Conservation (phyloP, 2,329 filamentous ascomycete species). For the Dactylonectria estremocensis region DNA sequence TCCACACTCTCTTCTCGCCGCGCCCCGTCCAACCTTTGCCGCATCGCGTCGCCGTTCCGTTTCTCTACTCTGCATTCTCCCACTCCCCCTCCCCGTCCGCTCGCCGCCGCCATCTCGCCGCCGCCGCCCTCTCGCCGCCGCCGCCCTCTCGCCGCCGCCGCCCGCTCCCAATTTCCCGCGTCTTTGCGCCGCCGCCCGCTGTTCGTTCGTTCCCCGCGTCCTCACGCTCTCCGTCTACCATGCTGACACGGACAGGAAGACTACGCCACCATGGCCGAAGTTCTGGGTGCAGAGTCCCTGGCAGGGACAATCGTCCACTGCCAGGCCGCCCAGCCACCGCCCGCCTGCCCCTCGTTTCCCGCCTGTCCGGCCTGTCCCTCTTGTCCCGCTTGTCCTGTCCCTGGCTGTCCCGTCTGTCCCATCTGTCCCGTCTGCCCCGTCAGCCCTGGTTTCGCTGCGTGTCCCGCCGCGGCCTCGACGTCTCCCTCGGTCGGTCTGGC, state of each 20-base stretch:
- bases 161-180: background rate
- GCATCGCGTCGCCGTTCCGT: no score
- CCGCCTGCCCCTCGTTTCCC: background rate
- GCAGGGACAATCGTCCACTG: background rate
- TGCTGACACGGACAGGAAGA: constrained; percentile 1
- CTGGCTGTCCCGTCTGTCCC: background rate
- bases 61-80: no score
- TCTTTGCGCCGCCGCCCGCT: background rate
- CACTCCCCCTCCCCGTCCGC: no score
- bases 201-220: background rate
- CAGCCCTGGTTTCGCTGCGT: background rate
- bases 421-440: no score
- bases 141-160: no score
- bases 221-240: background rate
- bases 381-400: background rate
- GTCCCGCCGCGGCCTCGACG: background rate
- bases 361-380: background rate
- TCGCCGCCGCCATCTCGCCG: background rate
- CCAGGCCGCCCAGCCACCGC: no score
- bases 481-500: constrained; percentile 1
- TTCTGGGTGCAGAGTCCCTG: no score
- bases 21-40: no score
- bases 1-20: no score
- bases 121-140: no score
- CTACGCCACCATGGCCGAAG: background rate